Evolutionary conservation across 371 early-diverging fungal genomes (phyloP).

Genomic region (Fennellomyces sp.): DNA sequence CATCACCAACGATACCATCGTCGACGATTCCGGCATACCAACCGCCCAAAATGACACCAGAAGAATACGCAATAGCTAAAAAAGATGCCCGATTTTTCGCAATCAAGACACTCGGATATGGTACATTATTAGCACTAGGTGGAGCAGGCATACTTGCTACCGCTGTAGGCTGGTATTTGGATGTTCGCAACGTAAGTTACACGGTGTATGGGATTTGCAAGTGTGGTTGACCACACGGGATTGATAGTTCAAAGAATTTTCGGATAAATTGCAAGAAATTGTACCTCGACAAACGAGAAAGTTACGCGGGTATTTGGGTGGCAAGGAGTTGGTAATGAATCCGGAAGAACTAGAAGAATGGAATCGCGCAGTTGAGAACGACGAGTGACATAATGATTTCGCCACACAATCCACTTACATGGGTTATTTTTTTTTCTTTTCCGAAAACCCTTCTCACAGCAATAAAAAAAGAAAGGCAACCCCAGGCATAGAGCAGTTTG

Average conservation of each 20-base stretch:
- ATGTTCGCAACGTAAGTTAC: slow-evolving; percentile 50
- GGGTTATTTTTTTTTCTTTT: too few species aligned
- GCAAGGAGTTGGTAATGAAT: slow-evolving; percentile 35
- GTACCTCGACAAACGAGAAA: slow-evolving; percentile 37
- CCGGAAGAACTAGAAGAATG: slow-evolving; percentile 34
- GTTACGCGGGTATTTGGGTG: slow-evolving; percentile 38
- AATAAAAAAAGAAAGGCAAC: neutral
- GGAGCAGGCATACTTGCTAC: slow-evolving; percentile 37
- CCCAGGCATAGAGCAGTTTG: neutral
- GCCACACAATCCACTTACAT: too few species aligned
- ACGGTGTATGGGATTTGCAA: neutral
- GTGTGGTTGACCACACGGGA: neutral
- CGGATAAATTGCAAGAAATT: slow-evolving; percentile 44
- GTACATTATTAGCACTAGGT: slow-evolving; percentile 43
- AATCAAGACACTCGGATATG: slow-evolving; percentile 45
- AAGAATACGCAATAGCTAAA: slow-evolving; percentile 41
- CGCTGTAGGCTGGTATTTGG: slow-evolving; percentile 39
- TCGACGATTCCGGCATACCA: slow-evolving; percentile 13
- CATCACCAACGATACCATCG: neutral
- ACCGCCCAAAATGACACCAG: slow-evolving; percentile 48
- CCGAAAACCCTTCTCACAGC: too few species aligned
- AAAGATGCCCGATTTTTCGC: slow-evolving; percentile 42
- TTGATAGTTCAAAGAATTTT: slow-evolving; percentile 44
- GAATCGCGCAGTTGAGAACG: slow-evolving; percentile 17
- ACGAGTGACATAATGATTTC: slow-evolving; percentile 12